Conservation (phyloP, 306 rosid genomes). For the Aeschynomene evenia region DNA sequence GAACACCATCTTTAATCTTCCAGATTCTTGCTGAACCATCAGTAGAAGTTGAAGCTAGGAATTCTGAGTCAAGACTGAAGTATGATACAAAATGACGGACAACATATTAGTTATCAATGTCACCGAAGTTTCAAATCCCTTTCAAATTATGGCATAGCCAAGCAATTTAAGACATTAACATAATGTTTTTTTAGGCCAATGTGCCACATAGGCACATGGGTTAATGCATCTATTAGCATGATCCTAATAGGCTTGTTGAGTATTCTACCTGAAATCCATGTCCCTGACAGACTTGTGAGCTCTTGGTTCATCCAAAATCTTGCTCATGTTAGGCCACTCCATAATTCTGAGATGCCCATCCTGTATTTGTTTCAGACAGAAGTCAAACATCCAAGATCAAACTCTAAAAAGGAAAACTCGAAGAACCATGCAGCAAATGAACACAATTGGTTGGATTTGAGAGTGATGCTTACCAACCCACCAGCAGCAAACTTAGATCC, state of each 20-base stretch:
- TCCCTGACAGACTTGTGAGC: slow-evolving; percentile 82
- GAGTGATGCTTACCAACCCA: slow-evolving; percentile 58
- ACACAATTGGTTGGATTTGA: slow-evolving; percentile 14
- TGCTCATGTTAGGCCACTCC: slow-evolving; percentile 75
- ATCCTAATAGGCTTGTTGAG: not conserved
- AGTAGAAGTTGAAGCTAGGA: slow-evolving; percentile 82
- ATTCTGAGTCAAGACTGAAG: slow-evolving; percentile 84
- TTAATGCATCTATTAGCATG: slow-evolving; percentile 11
- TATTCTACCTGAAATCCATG: slow-evolving; percentile 83
- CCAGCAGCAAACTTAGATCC: slow-evolving; percentile 94
- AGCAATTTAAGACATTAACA: not conserved
- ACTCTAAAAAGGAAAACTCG: not conserved
- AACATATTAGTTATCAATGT: slow-evolving; percentile 22
- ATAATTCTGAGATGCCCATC: slow-evolving; percentile 87
- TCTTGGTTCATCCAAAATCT: slow-evolving; percentile 79
- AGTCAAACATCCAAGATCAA: slow-evolving; percentile 28
- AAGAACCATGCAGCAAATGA: not conserved
- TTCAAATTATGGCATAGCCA: not conserved
- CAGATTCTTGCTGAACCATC: slow-evolving; percentile 92
- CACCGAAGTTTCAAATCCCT: slow-evolving; percentile 20
- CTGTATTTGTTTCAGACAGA: slow-evolving; percentile 42
- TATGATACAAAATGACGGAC: slow-evolving; percentile 27
- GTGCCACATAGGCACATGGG: not conserved
- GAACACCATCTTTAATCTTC: slow-evolving; percentile 87
- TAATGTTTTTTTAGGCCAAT: not conserved